Base-by-base conservation (phyloP, 2,329 filamentous ascomycete genomes). In the Bimuria novae-zelandiae region DNA sequence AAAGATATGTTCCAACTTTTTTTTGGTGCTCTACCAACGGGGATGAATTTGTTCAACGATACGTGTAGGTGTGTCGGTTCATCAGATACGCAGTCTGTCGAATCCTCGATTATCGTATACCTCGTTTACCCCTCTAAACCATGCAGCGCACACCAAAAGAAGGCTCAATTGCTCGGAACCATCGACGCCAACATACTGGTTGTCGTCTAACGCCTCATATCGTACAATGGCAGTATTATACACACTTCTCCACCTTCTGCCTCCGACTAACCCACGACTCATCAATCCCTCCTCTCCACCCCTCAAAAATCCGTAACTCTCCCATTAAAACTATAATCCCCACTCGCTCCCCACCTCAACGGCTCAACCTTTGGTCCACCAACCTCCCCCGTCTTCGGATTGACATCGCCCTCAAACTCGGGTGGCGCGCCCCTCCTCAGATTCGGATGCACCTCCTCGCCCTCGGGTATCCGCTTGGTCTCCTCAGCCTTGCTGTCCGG, bases 361-460 rank as follows among this genome's bases (percentile, higher is more conserved):
- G 94, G 94, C 76, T 99, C 93, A 70, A 96, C 97, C 85, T 97
- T 99, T 5, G 94, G 94, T 1, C 94, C 94, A 5, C 94, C 94
- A 10, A 97, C 85, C 80, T 99, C 94, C 21, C 94, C 94, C 1
- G 94, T 99, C 80, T 88, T 89, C 2, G 94, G 94, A 74, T 99
- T 97, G 50, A 80, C 82, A 49, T 97, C 92, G 53, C 94, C 94
- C 62, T 93, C 87, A 66, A 99, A 99, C 77, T 97, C 93, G 1
- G 94, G 92, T 66, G 87, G 84, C 37, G 92, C 88, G 30, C 93
- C 93, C 59, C 86, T 79, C 59, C 88, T 81, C 52, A 93, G 77
- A 71, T 91, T 86, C 0, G 86, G 87, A 69, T 90, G 87, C 17
- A 89, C 72, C 55, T 87, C 83, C 52, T 87, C 84, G 55, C 85